Evolutionary conservation across 1,284 basidiomycete species (phyloP), one percentile per base, ranked within the genome.

Genomic region (Ustilago tritici): DNA sequence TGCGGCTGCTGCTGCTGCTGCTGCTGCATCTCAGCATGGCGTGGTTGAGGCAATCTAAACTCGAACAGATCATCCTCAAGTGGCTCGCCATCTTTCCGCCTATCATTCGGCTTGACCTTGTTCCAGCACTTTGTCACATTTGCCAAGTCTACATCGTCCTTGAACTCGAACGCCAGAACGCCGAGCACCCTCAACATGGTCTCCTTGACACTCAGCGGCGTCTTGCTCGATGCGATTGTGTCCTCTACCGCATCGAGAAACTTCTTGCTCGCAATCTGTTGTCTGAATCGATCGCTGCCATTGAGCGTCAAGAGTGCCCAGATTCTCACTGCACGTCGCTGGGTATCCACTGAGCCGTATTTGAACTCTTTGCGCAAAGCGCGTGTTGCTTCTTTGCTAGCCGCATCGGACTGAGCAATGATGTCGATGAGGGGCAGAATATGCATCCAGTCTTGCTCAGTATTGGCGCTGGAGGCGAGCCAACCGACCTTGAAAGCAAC

Each of bases 341-440:
- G 77, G 6, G 79, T 60, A 17, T 80, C 73, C 12, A 69, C 65
- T 0, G 61, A 41, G 19, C 70, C 79, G 35, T 76, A 67, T 53
- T 83, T 80, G 76, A 84, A 73, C 70, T 84, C 83, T 50, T 83
- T 84, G 31, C 81, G 61, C 12, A 84, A 59, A 1, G 81, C 66
- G 4, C 74, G 65, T 10, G 81, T 76, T n/a, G 82, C 83, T 53
- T 84, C 83, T 47, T 82, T 84, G 49, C 75, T 69, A 6, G 81
- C 76, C 6, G 72, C 75, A 15, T 81, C 80, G 15, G 82, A 83
- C 7, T 69, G 77, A 55, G 55, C 59, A 10, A 83, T 53, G 11
- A 74, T 28, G 32, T 79, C 68, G 46, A 70, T 59, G 10, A 83
- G 65, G 4, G 62, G 56, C 34, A 76, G 35, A 15, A 83, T 62